Conservation (phyloP, 176 grass and related monocot genomes). For the Neostapfia colusana region DNA sequence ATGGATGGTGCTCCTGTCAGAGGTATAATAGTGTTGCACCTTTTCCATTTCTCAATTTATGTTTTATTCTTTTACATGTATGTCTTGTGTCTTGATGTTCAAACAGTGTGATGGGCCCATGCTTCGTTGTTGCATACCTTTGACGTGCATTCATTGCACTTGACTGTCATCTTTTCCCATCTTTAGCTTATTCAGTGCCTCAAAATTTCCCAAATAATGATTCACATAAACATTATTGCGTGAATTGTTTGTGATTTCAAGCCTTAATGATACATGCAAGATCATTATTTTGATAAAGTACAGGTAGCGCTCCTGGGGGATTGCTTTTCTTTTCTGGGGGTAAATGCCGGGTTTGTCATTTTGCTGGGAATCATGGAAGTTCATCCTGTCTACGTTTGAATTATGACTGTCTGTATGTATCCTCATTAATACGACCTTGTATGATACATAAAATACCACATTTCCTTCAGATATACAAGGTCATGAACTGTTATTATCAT, state of each 20-base stretch:
- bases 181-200: background rate
- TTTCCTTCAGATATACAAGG: conserved; percentile 22
- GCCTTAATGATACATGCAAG: background rate
- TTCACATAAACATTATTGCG: background rate
- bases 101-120: background rate
- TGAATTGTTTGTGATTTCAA: background rate
- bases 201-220: conserved; percentile 10
- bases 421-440: background rate
- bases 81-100: background rate
- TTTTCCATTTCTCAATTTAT: background rate
- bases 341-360: background rate
- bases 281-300: background rate
- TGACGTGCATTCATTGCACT: background rate
- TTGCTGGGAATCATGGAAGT: background rate
- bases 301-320: background rate
- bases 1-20: conserved; percentile 3
- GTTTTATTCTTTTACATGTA: background rate
- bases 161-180: conserved; percentile 8
- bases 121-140: background rate
- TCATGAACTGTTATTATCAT: background rate
- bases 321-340: background rate
- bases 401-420: conserved; percentile 6
- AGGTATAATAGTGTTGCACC: conserved; percentile 44
- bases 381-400: background rate
- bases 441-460: conserved; percentile 17